A percentile compares a stretch with the other conserved stretches of the same genome.
Conservation (phyloP, 768 basidiomycete genomes). For the Phaeolepiota aurea region DNA sequence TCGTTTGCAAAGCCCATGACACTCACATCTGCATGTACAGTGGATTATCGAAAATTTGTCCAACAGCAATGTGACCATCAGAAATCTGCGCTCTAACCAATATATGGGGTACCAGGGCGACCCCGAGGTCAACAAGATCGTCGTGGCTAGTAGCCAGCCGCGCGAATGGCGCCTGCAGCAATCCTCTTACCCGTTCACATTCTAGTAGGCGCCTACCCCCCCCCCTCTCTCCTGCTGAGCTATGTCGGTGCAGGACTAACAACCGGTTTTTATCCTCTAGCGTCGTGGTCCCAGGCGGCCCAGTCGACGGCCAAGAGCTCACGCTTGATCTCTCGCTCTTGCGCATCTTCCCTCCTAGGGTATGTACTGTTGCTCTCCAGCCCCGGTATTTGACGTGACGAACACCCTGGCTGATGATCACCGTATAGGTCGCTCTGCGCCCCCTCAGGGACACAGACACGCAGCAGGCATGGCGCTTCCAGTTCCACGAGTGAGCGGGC, state of each 20-base stretch:
- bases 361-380: background rate
- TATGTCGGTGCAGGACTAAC: no score
- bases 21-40: background rate
- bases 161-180: background rate
- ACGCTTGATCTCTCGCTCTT: background rate
- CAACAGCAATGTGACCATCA: background rate
- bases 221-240: no score
- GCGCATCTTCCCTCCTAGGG: background rate
- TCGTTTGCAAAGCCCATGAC: no score
- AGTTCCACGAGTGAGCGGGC: background rate
- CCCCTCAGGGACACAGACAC: background rate
- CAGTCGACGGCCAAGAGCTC: background rate
- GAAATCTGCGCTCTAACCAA: background rate
- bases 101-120: background rate
- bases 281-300: background rate
- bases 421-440: background rate
- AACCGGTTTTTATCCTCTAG: background rate
- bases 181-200: background rate
- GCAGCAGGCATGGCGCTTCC: conserved; percentile 3
- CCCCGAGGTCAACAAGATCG: background rate
- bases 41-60: background rate
- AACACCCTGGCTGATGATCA: background rate
- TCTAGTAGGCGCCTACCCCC: no score
- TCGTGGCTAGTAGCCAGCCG: background rate
- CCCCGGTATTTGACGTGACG: background rate